Evolutionary conservation across 352 stramenopile species (phyloP).

Genomic region (Phytophthora tentaculata): DNA sequence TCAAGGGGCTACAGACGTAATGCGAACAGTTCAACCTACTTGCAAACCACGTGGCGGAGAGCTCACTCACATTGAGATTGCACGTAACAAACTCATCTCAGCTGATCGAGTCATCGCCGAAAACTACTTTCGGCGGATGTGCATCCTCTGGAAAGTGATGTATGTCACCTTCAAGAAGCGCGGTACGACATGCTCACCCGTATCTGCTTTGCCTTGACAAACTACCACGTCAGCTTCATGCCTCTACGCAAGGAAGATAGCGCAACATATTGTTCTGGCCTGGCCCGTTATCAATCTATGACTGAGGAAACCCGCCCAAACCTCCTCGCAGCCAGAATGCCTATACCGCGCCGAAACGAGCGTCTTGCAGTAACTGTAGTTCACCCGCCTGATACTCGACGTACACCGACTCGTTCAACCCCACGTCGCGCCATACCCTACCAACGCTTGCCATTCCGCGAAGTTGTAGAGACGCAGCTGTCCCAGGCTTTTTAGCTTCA

Average conservation of each 20-base stretch:
- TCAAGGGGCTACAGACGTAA: neutral
- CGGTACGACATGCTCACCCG: neutral
- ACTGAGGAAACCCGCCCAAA: neutral
- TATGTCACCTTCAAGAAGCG: neutral
- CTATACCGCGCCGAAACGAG: neutral
- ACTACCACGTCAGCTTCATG: neutral
- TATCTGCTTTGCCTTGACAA: neutral
- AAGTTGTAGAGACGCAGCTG: neutral
- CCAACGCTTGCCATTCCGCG: too few species aligned
- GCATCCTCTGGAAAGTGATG: neutral
- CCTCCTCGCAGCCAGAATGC: neutral
- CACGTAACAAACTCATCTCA: neutral
- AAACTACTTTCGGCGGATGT: neutral
- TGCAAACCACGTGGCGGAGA: neutral
- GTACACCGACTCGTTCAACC: neutral
- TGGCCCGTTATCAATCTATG: neutral
- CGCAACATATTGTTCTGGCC: neutral
- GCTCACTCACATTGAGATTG: neutral
- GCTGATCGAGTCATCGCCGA: neutral
- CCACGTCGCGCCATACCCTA: too few species aligned
- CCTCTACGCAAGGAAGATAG: neutral
- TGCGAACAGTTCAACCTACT: neutral
- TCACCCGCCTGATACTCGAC: too few species aligned
- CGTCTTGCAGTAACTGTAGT: neutral
- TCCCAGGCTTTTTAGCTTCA: neutral